These are phyloP conservation scores for Lophiostoma macrostomum DNA, from an alignment of 495 filamentous ascomycete genomes.

Conservation along the genomic window DNA sequence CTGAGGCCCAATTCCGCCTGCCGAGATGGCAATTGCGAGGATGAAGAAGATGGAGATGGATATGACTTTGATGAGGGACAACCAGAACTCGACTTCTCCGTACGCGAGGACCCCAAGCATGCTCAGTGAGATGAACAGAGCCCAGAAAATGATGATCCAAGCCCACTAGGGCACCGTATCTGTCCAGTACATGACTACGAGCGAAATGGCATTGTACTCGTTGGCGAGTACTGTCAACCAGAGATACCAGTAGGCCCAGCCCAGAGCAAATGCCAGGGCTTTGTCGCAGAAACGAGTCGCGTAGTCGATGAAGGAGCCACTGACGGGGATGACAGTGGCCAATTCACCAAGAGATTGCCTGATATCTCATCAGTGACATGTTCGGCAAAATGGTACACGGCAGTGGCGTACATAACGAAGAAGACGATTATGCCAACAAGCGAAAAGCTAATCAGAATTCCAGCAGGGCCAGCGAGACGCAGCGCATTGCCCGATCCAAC, in stretches of 20 bases:
- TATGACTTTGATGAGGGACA: conserved; percentile 45
- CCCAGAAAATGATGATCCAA: conserved; percentile 67
- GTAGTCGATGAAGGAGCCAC: conserved; percentile 56
- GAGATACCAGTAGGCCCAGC: conserved; percentile 59
- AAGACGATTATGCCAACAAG: conserved; percentile 57
- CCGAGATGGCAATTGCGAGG: conserved; percentile 21
- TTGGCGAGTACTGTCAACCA: conserved; percentile 49
- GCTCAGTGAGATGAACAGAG: conserved; percentile 43
- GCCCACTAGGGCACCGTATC: conserved; percentile 49
- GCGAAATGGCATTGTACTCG: conserved; percentile 52
- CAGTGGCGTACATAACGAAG: conserved; percentile 49
- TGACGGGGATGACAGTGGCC: conserved; percentile 54
- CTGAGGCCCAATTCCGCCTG: conserved; percentile 15
- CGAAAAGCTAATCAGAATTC: conserved; percentile 62
- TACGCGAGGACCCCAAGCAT: conserved; percentile 47
- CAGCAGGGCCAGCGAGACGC: conserved; percentile 58
- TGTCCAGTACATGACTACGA: conserved; percentile 40
- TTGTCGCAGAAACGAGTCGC: conserved; percentile 56
- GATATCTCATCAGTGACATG: background rate
- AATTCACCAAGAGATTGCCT: conserved; percentile 58
- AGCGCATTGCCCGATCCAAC: conserved; percentile 60
- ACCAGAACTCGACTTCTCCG: conserved; percentile 51
- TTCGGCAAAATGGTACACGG: no score
- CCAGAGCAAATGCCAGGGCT: conserved; percentile 52
- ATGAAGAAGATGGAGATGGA: conserved; percentile 36